Base-by-base conservation (phyloP, 352 stramenopile species). In the Phytophthora vignae region DNA sequence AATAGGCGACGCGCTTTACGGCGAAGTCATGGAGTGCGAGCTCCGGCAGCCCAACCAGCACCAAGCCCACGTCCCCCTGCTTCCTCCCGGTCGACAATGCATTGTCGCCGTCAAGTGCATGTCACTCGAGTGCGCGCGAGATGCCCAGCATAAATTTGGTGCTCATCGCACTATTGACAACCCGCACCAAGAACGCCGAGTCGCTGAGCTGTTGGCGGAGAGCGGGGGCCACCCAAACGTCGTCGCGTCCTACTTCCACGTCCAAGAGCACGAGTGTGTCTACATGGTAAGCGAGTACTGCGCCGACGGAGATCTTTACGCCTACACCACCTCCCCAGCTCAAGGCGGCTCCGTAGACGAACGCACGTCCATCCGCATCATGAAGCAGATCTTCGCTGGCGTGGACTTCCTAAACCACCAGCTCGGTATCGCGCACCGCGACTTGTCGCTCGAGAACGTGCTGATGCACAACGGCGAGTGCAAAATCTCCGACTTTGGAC, bases 211-310 rank as follows among this genome's bases (percentile, higher is more conserved):
- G 4, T 40, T 72, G 3, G 44, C 62, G 1, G 49, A 8, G 1
- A 44, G 10, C 4, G 71, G 42, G 12, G 46, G 27, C 14, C 70
- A 81, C 33, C 38, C 14, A 6, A 73, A 76, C 48, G 49, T 82
- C 33, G 56, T 79, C 2, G 21, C 25, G 3, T 42, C 62, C 10
- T 60, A 67, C 29, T 53, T 69, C 21, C 19, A 48, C 1, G 70
- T 74, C 33, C 42, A 70, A 33, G 62, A 77, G 15, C 19, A 71
- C 22, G 31, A 58, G 15, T 31, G 36, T 1, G 19, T 78, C 25
- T 65, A 72, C 52, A n/a, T 86, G 12, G 73, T 88, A 25, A 75
- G 71, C 48, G 78, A 88, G 53, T 86, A 73, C 61, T 86, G 78
- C 40, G 29, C 40, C 0, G 73, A 72, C 19, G 78, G 81, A 17